Evolutionary conservation across 1,284 basidiomycete genomes (phyloP).

Genomic region (Rhodofomes roseus): DNA sequence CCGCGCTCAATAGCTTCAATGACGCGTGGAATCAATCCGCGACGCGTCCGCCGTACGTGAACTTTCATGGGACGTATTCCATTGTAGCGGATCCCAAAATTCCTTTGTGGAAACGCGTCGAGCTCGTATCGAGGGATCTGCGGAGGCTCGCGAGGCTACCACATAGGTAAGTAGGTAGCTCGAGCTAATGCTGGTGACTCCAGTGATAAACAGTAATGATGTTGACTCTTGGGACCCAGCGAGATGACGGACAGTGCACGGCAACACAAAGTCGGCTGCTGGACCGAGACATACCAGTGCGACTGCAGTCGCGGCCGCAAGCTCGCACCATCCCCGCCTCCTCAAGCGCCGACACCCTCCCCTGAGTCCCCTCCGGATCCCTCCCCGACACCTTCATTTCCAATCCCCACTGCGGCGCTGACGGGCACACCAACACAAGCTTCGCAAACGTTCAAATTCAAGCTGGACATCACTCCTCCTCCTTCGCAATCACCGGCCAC

Average conservation of each 20-base stretch:
- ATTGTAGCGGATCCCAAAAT: conserved; percentile 20
- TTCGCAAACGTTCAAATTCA: not conserved
- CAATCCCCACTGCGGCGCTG: not conserved
- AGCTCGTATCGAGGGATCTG: conserved; percentile 11
- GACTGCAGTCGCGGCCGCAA: conserved; percentile 9
- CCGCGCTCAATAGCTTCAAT: conserved; percentile 5
- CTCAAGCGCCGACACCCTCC: not conserved
- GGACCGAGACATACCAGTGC: conserved; percentile 9
- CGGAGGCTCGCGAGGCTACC: conserved; percentile 9
- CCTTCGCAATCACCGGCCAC: not conserved
- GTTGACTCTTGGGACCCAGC: not conserved
- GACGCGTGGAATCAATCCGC: not conserved
- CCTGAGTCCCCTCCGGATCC: too few relatives aligned
- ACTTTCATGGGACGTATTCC: conserved; percentile 18
- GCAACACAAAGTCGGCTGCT: not conserved
- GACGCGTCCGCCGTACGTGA: conserved; percentile 2
- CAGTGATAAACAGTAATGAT: too few relatives aligned
- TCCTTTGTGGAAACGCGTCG: conserved; percentile 6
- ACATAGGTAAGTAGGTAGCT: conserved; percentile 14
- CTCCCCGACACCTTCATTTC: too few relatives aligned
- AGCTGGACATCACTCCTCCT: not conserved
- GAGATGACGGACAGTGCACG: not conserved
- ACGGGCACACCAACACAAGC: not conserved
- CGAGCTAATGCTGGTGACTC: not conserved
- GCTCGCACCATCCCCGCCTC: not conserved